phyloP scores from a whole-genome alignment of 441 rosid species.

The Cnidoscolus chayamansa region DNA sequence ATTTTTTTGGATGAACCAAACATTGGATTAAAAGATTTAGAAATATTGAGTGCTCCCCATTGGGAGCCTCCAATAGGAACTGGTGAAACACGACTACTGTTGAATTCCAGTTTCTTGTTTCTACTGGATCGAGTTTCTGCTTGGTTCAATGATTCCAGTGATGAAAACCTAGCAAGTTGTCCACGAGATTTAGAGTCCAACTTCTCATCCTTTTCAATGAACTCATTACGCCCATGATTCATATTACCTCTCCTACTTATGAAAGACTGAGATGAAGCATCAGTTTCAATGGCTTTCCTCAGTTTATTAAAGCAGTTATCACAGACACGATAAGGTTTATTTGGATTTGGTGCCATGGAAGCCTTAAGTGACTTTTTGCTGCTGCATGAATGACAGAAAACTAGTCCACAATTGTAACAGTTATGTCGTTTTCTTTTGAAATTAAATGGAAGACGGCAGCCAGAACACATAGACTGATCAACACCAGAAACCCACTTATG shows the following conservation, averaged over 20 bases:
- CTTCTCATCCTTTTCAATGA: conserved; percentile 68
- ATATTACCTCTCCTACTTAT: conserved; percentile 70
- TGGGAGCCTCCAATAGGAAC: conserved; percentile 78
- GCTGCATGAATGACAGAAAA: conserved; percentile 89
- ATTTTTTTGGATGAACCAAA: conserved; percentile 91
- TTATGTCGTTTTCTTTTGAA: conserved; percentile 94
- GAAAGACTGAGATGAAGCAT: conserved; percentile 60
- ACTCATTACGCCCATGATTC: conserved; percentile 51
- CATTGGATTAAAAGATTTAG: conserved; percentile 77
- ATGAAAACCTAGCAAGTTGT: conserved; percentile 73
- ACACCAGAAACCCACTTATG: conserved; percentile 90
- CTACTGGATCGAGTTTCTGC: conserved; percentile 65
- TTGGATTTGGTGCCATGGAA: conserved; percentile 95
- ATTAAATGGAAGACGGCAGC: conserved; percentile 86
- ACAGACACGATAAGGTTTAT: conserved; percentile 86
- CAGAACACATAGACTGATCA: conserved; percentile 98
- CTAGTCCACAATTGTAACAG: conserved; percentile 92
- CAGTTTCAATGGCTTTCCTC: conserved; percentile 67
- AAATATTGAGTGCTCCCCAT: conserved; percentile 69
- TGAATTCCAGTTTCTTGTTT: conserved; percentile 80
- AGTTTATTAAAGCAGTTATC: conserved; percentile 78
- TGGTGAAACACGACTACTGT: conserved; percentile 89
- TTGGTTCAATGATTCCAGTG: conserved; percentile 78
- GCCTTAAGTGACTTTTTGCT: conserved; percentile 83
- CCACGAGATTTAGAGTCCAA: conserved; percentile 66